phyloP scores from a whole-genome alignment of 192 early-diverging fungal species.

The Linnemannia schmuckeri region DNA sequence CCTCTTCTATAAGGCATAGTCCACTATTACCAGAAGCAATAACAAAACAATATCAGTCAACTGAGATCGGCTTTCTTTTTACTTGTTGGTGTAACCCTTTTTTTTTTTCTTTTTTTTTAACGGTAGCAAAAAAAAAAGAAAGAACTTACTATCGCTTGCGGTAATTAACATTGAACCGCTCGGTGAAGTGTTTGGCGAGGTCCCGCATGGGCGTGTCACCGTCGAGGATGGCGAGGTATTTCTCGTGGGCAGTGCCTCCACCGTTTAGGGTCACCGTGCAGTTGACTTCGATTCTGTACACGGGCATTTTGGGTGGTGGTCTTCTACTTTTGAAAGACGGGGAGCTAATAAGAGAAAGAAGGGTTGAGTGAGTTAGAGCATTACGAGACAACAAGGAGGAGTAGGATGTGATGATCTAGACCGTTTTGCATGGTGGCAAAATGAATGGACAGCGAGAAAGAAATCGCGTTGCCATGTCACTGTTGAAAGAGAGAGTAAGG shows the following conservation, averaged over 20 bases:
- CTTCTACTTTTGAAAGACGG: neutral
- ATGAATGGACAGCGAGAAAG: too few relatives aligned
- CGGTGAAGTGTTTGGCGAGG: neutral
- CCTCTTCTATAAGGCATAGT: neutral
- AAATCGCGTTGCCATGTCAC: too few relatives aligned
- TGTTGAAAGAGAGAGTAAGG: too few relatives aligned
- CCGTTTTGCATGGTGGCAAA: too few relatives aligned
- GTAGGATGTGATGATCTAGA: too few relatives aligned
- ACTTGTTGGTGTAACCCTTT: neutral
- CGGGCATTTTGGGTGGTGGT: neutral
- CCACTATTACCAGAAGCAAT: neutral
- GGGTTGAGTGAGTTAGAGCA: too few relatives aligned
- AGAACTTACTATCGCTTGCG: neutral
- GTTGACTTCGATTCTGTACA: neutral
- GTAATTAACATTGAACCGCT: neutral
- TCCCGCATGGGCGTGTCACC: neutral
- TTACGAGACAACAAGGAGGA: too few relatives aligned
- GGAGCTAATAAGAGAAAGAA: neutral
- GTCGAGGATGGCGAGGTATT: neutral
- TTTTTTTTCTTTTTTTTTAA: too few relatives aligned
- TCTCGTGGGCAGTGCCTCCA: neutral
- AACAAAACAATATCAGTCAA: neutral
- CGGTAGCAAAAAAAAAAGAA: too few relatives aligned
- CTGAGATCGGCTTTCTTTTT: neutral
- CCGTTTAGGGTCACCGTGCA: neutral